Conservation (phyloP, 352 stramenopile genomes). For the Saprolegnia parasitica region DNA sequence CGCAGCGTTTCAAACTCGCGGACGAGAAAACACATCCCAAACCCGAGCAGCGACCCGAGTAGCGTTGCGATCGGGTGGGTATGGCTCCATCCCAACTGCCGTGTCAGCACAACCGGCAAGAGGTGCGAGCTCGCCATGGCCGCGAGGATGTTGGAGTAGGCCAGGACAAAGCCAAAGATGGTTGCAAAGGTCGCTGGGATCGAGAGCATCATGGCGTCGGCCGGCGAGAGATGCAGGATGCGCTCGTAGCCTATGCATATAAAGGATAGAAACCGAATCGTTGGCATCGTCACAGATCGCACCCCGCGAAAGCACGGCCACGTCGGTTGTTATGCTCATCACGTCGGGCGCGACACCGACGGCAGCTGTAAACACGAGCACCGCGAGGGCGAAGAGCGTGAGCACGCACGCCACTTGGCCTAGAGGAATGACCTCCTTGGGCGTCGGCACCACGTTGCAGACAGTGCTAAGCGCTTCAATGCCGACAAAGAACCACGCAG, state of each 20-base stretch:
- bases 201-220: slow-evolving; percentile 37
- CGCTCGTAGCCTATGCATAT: slow-evolving; percentile 34
- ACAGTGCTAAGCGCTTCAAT: slow-evolving; percentile 40
- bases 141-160: slow-evolving; percentile 47
- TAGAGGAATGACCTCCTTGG: slow-evolving; percentile 23
- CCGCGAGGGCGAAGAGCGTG: slow-evolving; percentile 40
- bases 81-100: neutral
- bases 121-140: slow-evolving; percentile 46
- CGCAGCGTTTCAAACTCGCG: slow-evolving; percentile 9
- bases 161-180: slow-evolving; percentile 52
- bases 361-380: slow-evolving; percentile 38
- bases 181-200: slow-evolving; percentile 49
- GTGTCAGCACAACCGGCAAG: slow-evolving; percentile 35
- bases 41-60: slow-evolving; percentile 16
- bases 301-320: slow-evolving; percentile 28
- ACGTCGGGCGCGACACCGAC: slow-evolving; percentile 37
- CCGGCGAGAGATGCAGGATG: slow-evolving; percentile 32
- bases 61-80: slow-evolving; percentile 11
- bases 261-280: too few relatives aligned
- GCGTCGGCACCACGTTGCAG: slow-evolving; percentile 18
- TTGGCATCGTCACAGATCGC: neutral
- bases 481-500: slow-evolving; percentile 46
- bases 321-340: slow-evolving; percentile 26
- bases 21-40: slow-evolving; percentile 19
- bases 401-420: slow-evolving; percentile 30